phyloP scores from a whole-genome alignment of 164 flowering plant genomes.

The Dillenia suffruticosa region DNA sequence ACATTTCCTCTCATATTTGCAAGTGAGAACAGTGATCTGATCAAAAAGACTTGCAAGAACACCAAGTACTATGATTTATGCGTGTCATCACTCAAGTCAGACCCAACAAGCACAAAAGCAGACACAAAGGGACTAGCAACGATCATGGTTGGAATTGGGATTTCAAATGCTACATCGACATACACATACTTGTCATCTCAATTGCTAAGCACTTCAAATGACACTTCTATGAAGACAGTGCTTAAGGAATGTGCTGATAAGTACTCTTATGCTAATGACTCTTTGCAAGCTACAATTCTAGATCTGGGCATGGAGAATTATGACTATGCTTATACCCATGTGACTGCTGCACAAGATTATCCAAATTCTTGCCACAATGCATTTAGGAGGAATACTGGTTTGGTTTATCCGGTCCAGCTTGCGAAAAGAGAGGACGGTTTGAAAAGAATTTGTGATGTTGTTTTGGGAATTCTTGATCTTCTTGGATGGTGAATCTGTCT shows the following conservation, averaged over 20 bases:
- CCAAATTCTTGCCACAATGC: slow-evolving; percentile 61
- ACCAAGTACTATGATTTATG: slow-evolving; percentile 59
- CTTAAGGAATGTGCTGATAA: slow-evolving; percentile 55
- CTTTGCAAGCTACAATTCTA: slow-evolving; percentile 37
- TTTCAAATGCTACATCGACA: slow-evolving; percentile 45
- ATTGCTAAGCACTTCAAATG: slow-evolving; percentile 16
- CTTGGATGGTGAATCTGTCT: slow-evolving; percentile 24
- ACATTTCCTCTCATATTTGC: slow-evolving; percentile 8
- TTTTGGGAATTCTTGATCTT: slow-evolving; percentile 48
- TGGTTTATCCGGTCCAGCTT: slow-evolving; percentile 53
- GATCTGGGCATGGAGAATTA: slow-evolving; percentile 39
- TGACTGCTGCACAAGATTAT: slow-evolving; percentile 66
- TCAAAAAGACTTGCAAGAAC: slow-evolving; percentile 50
- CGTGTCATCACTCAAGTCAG: slow-evolving; percentile 49
- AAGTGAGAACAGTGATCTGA: slow-evolving; percentile 21
- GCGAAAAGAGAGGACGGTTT: slow-evolving; percentile 43
- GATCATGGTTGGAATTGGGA: slow-evolving; percentile 43
- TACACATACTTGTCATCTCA: slow-evolving; percentile 40
- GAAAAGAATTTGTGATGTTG: slow-evolving; percentile 62
- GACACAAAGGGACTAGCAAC: slow-evolving; percentile 57
- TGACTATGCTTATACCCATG: slow-evolving; percentile 60
- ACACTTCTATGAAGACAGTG: slow-evolving; percentile 26
- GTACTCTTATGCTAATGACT: slow-evolving; percentile 39
- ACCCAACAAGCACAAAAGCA: slow-evolving; percentile 40
- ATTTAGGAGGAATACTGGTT: slow-evolving; percentile 35